Base-by-base conservation (phyloP, 345 rosid species). In the Populus ilicifolia region DNA sequence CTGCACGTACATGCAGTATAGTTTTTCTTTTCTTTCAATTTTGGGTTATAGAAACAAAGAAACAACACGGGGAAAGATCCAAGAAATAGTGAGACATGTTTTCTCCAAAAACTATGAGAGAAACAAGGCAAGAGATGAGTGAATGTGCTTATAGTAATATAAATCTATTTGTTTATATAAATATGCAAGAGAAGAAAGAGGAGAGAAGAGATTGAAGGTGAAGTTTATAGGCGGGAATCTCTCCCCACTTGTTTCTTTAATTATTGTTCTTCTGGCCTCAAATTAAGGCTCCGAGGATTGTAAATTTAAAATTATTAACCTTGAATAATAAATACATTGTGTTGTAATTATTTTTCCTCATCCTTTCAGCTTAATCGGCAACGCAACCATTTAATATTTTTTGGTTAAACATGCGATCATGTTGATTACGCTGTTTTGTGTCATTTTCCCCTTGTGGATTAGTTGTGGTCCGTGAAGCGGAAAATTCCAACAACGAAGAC, bases 1-100 rank as follows among this genome's bases (percentile, higher is more conserved):
- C 73, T 38, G 61, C 59, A 85, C 23, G 54, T 62, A 48, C 41
- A 75, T 67, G 75, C 74, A 7, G 27, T 75, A 72, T 73, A 78
- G 78, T 21, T 75, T 48, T 30, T 67, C 20, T 71, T 65, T 48
- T n/a, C 41, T 13, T 6, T 35, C 44, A 72, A 69, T 71, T 72
- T 65, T 65, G 62, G 74, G 72, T 65, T 76, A 73, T 68, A 75
- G 80, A 84, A 77, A 54, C 65, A 76, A 41, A 41, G n/a, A 52
- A 48, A 33, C 44, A 29, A 62, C 23, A 61, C 9, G 68, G 77
- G 69, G 74, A 79, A 46, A 66, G 52, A 72, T 56, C 77, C 79
- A 33, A 18, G 56, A 65, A 36, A 63, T 17, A 62, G 70, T 25
- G 77, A 48, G 6, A 6, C 41, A 38, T 69, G 5, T 23, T 16